Evolutionary conservation across 2,329 filamentous ascomycete species (phyloP), one percentile per base, ranked within the genome.

Genomic region (Paramyrothecium roridum): DNA sequence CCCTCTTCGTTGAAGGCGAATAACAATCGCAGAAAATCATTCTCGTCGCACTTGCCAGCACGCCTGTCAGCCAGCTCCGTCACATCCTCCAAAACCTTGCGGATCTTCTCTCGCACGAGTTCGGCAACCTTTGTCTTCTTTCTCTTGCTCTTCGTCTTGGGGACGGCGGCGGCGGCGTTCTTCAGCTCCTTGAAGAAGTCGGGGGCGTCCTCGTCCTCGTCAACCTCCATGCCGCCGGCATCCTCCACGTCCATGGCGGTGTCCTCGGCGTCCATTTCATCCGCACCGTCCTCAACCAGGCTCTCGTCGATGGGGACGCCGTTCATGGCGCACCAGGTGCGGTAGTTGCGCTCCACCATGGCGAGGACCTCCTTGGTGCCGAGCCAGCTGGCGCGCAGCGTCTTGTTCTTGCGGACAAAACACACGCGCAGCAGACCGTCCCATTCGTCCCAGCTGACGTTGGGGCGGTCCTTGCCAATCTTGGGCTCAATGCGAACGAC

Each of bases 391-490:
- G 91, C 88, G 43, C 92, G 81, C 53, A 98, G 77, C 1, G 91
- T 96, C 72, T 93, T 91, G 74, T 98, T 98, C 77, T 96, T 95
- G 63, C 95, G 80, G 59, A 81, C 82, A 63, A 79, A 76, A 62
- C 72, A 74, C 63, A 96, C 96, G 58, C 87, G 80, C 58, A 98
- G 73, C 68, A 98, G 80, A 11, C 93, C 93, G 68, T 98, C 93
- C 88, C 93, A 97, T 72, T 98, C 95, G 53, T 96, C 91, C 74
- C 93, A 98, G 69, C 86, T 90, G 60, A 98, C 93, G 63, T 91
- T 88, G 53, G 93, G 93, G 40, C 91, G 79, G 61, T 87, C 84
- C 50, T 75, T 78, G 12, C 92, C 92, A 40, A 84, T 81, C 76
- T 97, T 96, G 21, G 92, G 92, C 68, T 93, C 90, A 62, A 97